Conservation (phyloP, 495 filamentous ascomycete species). For the Podospora conica region DNA sequence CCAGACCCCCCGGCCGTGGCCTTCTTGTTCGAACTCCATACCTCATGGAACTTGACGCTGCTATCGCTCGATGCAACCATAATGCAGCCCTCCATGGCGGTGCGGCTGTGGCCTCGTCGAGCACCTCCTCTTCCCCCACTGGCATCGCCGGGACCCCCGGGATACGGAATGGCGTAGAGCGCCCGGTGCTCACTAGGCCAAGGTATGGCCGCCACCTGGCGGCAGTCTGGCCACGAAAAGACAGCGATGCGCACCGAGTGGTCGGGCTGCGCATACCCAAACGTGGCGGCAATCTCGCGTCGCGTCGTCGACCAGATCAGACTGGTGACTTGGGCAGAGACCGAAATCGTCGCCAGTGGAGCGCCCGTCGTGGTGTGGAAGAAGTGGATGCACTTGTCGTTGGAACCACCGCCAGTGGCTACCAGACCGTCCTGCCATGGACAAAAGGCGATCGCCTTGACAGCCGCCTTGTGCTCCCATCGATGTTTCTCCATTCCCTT, state of each 20-base stretch:
- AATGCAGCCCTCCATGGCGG: slow-evolving; percentile 80
- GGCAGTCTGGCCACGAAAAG: slow-evolving; percentile 92
- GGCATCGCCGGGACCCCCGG: slow-evolving; percentile 45
- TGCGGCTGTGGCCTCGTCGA: slow-evolving; percentile 39
- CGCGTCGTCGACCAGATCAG: slow-evolving; percentile 84
- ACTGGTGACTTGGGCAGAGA: slow-evolving; percentile 87
- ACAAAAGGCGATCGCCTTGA: slow-evolving; percentile 96
- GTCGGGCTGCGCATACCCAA: slow-evolving; percentile 92
- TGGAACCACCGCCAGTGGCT: slow-evolving; percentile 87
- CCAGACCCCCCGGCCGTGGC: slow-evolving; percentile 53
- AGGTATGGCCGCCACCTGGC: slow-evolving; percentile 80
- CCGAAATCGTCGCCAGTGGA: slow-evolving; percentile 82
- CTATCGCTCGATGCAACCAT: slow-evolving; percentile 91
- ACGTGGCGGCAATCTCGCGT: slow-evolving; percentile 85
- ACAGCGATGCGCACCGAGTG: slow-evolving; percentile 88
- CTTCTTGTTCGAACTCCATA: slow-evolving; percentile 68
- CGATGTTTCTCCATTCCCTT: slow-evolving; percentile 58
- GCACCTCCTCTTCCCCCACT: slow-evolving; percentile 4
- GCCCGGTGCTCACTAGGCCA: slow-evolving; percentile 80
- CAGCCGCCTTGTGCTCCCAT: slow-evolving; percentile 76
- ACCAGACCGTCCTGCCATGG: slow-evolving; percentile 86
- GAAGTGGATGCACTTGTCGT: slow-evolving; percentile 94
- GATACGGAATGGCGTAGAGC: slow-evolving; percentile 67
- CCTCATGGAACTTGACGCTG: slow-evolving; percentile 93
- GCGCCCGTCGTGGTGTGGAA: slow-evolving; percentile 83